These are phyloP conservation scores for Coemansia sp. DNA, from an alignment of 192 early-diverging fungal genomes.

Conservation along the genomic window DNA sequence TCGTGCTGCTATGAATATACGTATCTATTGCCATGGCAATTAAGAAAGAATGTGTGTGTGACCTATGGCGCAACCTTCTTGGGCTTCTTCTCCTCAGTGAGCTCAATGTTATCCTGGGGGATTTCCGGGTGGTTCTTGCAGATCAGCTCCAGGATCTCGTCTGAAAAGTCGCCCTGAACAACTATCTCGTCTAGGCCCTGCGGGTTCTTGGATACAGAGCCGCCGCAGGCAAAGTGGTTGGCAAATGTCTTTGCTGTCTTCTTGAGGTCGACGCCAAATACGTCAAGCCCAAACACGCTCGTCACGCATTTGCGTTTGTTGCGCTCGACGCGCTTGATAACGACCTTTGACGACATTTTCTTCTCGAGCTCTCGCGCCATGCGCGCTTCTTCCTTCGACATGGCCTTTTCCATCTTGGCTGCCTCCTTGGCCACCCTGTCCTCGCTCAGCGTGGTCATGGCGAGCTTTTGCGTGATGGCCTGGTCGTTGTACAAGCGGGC, in stretches of 20 bases:
- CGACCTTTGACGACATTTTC: constrained; percentile 70
- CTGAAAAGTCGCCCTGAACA: constrained; percentile 91
- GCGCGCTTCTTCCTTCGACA: constrained; percentile 68
- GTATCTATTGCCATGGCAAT: too few relatives aligned
- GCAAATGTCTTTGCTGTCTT: constrained; percentile 96
- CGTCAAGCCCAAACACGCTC: constrained; percentile 76
- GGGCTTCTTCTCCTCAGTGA: constrained; percentile 74
- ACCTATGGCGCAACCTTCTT: constrained; percentile 34
- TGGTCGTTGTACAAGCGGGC: constrained; percentile 57
- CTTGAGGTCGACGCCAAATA: constrained; percentile 92
- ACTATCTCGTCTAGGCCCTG: constrained; percentile 93
- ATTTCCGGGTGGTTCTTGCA: constrained; percentile 68
- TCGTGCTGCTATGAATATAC: too few relatives aligned
- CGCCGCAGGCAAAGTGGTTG: constrained; percentile 91
- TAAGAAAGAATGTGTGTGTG: too few relatives aligned
- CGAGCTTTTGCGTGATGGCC: constrained; percentile 31
- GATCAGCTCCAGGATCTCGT: constrained; percentile 87
- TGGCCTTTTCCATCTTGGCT: constrained; percentile 56
- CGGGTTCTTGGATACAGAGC: constrained; percentile 90
- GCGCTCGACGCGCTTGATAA: constrained; percentile 86
- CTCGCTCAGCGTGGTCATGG: constrained; percentile 43
- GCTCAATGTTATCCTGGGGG: constrained; percentile 73
- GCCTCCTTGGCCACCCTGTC: constrained; percentile 43
- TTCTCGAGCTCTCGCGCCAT: constrained; percentile 70
- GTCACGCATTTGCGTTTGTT: constrained; percentile 93